Percentiles rank a stretch among this genome's conserved stretches.
These are phyloP conservation scores for Persicaria tinctoria DNA, from an alignment of 148 eudicot species.

Conservation along the genomic window DNA sequence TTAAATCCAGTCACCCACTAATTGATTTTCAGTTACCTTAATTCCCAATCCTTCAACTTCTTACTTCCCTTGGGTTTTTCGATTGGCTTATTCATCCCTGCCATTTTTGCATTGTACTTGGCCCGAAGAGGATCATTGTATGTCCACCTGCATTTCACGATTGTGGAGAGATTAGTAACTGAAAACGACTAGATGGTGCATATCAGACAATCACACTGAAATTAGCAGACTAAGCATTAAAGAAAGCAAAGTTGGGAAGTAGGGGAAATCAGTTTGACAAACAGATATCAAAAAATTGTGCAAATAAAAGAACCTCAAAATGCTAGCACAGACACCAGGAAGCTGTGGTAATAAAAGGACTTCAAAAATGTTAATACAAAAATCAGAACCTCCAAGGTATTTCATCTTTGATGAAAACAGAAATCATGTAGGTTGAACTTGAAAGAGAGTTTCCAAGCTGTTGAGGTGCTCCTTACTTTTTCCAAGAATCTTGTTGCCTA, in stretches of 20 bases:
- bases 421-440: background rate
- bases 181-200: background rate
- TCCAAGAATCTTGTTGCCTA: background rate
- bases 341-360: background rate
- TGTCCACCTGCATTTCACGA: constrained; percentile 49
- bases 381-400: background rate
- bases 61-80: constrained; percentile 64
- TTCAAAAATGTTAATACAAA: background rate
- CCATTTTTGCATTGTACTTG: constrained; percentile 72
- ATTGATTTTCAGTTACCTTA: background rate
- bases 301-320: background rate
- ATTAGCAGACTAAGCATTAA: background rate
- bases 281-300: background rate
- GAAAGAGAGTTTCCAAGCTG: background rate
- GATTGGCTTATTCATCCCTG: constrained; percentile 59
- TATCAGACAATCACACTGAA: background rate
- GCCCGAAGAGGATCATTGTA: constrained; percentile 56
- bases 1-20: background rate
- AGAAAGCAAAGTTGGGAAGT: background rate
- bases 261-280: no score
- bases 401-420: background rate
- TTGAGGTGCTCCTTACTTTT: background rate
- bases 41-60: constrained; percentile 67
- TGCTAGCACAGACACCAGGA: background rate
- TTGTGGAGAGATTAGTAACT: background rate